A percentile compares a stretch with the other conserved stretches of the same genome.
Evolutionary conservation across 1,284 basidiomycete species (phyloP).

Genomic region (Tilletia setariae): DNA sequence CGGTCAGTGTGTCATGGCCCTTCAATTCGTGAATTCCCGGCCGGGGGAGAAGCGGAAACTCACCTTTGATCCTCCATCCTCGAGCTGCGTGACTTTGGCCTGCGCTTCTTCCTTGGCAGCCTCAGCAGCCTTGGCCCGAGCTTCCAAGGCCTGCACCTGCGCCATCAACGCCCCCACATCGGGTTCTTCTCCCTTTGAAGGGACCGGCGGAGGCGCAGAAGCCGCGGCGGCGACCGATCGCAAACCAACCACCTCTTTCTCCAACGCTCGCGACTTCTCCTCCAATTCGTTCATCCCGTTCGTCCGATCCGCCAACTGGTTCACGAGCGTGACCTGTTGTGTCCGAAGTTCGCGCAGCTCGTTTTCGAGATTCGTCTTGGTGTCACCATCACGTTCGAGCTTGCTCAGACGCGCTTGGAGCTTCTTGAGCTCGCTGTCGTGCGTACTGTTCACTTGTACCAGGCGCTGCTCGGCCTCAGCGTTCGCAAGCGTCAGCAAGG

Average conservation of each 20-base stretch:
- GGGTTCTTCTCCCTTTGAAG: background rate
- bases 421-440: constrained; percentile 14
- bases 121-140: constrained; percentile 1
- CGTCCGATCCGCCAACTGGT: constrained; percentile 11
- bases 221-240: background rate
- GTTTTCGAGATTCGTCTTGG: background rate
- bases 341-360: background rate
- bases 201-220: background rate
- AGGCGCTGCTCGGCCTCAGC: background rate
- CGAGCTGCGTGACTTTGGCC: background rate
- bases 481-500: background rate
- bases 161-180: background rate
- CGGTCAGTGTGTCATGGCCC: background rate
- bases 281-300: constrained; percentile 12
- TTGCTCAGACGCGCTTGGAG: background rate
- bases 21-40: background rate
- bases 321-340: constrained; percentile 3
- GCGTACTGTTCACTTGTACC: background rate
- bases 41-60: background rate
- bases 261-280: constrained; percentile 1
- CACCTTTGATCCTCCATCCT: constrained; percentile 15
- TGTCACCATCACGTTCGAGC: constrained; percentile 10
- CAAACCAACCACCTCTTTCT: background rate
- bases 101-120: background rate
- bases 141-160: constrained; percentile 8